Evolutionary conservation across 192 early-diverging fungal species (phyloP).

Genomic region (Coemansia sp.): DNA sequence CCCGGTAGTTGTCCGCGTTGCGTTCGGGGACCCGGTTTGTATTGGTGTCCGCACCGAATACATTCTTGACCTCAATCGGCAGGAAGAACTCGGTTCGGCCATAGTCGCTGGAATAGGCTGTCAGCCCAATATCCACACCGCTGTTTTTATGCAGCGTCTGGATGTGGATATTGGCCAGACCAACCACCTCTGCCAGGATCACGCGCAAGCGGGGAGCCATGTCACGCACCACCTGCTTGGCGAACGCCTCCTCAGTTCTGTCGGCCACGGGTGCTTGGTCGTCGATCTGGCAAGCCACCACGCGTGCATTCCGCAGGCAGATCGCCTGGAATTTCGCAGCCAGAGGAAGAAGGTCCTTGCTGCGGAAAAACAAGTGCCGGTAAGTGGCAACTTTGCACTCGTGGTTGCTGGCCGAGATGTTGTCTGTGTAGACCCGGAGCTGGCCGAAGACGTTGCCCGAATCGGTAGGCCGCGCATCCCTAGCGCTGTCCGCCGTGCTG

Average conservation of each 20-base stretch:
- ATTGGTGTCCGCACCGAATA: neutral
- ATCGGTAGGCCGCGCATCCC: neutral
- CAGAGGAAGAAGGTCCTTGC: neutral
- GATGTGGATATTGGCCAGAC: neutral
- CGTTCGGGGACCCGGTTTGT: too few species aligned
- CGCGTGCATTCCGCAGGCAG: neutral
- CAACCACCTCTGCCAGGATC: neutral
- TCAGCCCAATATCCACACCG: neutral
- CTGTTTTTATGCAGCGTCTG: constrained; percentile 6
- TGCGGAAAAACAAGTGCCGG: neutral
- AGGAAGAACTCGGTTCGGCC: neutral
- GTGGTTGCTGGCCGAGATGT: neutral
- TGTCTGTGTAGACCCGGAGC: neutral
- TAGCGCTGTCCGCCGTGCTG: neutral
- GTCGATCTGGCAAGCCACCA: neutral
- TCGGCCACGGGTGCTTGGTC: neutral
- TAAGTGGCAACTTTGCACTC: neutral
- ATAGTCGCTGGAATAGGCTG: neutral
- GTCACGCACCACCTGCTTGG: neutral
- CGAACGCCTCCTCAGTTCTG: neutral
- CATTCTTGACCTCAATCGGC: neutral
- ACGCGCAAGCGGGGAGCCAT: constrained; percentile 2
- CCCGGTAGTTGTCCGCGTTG: neutral
- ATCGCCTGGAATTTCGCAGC: neutral
- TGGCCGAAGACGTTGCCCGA: neutral